Base-by-base conservation (phyloP, 2,329 filamentous ascomycete genomes). In the Alternaria ethzedia region DNA sequence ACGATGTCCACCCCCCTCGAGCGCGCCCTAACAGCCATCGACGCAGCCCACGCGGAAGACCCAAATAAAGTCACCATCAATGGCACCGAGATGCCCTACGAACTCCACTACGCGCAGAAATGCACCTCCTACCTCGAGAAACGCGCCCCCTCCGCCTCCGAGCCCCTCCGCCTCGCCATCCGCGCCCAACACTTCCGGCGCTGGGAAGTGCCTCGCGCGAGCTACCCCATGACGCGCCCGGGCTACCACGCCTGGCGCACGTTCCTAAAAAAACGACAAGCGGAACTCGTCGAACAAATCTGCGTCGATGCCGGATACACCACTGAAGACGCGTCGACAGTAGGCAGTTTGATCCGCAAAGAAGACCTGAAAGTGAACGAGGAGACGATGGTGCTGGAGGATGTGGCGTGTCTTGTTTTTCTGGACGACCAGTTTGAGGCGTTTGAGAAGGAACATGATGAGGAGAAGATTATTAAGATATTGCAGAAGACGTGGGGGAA, bases 341-440 rank as follows among this genome's bases (percentile, higher is more conserved):
- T 95, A 1, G 91, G 86, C 3, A 85, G 86, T n/a, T 81, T 96
- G 78, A 90, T 97, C 57, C 85, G 91, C 65, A 96, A 97, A 81
- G 91, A 96, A 77, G 88, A 89, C 59, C 81, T 96, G 70, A 86
- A 85, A 74, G 81, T 82, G 57, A 86, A 89, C 61, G 83, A 85
- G 63, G 90, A 93, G 78, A 89, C 90, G 58, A 91, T 95, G 83
- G 85, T 88, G 7, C 83, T 97, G 65, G 93, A 96, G 82, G 93
- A 96, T 81, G 91, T 93, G 49, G 93, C 93, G 4, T 96, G 93
- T 76, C 81, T 97, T 59, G 93, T 96, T 26, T 97, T 97, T 77
- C 81, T 97, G 68, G 93, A 96, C 76, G 92, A 95, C 76, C 91
- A 96, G 76, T 91, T 96, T 67, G 93, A 94, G 72, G 87, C 86